These are phyloP conservation scores for Colletotrichum sp. DNA, from an alignment of 2,329 filamentous ascomycete species.

Conservation along the genomic window DNA sequence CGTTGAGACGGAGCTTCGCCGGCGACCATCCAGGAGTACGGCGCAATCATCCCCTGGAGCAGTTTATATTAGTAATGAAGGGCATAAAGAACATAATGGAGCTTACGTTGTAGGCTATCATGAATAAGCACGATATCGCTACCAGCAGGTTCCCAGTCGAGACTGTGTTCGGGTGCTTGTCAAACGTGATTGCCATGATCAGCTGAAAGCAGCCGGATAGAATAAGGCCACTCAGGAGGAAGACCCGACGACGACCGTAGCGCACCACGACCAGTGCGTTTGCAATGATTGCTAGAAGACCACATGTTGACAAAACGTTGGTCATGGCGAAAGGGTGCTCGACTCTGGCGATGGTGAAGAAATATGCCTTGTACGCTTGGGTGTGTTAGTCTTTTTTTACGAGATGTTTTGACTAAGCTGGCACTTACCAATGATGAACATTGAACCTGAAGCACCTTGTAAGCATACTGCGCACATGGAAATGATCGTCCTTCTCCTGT, in stretches of 20 bases:
- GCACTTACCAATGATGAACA: not conserved
- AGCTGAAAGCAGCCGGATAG: not conserved
- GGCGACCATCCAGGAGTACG: not conserved
- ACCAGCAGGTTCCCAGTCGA: not conserved
- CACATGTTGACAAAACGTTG: not conserved
- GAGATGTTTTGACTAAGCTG: no score
- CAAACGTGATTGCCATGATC: not conserved
- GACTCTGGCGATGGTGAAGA: not conserved
- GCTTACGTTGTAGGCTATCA: not conserved
- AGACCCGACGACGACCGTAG: not conserved
- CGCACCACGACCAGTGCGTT: not conserved
- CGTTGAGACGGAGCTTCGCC: not conserved
- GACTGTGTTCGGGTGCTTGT: not conserved
- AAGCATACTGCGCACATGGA: not conserved
- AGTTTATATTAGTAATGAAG: rapidly evolving
- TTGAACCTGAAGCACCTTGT: not conserved
- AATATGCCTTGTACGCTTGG: not conserved
- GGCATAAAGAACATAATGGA: rapidly evolving
- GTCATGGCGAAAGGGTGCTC: not conserved
- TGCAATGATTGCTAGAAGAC: not conserved
- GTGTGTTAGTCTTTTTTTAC: not conserved
- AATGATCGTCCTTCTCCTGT: not conserved
- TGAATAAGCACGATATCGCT: not conserved
- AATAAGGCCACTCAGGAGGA: not conserved
- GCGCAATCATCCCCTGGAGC: not conserved